These are phyloP conservation scores for Curvularia spicifera DNA, from an alignment of 2,329 filamentous ascomycete species.

Conservation along the genomic window DNA sequence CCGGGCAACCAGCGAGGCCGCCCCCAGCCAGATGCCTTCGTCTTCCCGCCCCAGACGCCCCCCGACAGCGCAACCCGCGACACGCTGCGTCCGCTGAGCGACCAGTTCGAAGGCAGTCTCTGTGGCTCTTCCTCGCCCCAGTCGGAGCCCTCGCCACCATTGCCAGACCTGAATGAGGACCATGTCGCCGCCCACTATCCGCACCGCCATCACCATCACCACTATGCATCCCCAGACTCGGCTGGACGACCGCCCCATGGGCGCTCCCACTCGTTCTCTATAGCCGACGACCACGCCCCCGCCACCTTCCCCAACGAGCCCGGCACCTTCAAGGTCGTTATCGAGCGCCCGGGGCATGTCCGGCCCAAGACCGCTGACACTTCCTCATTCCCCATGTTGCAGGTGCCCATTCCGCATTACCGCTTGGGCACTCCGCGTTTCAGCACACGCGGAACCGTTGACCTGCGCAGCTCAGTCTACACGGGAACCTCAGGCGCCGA, in stretches of 20 bases:
- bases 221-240: conserved; percentile 20
- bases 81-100: conserved; percentile 40
- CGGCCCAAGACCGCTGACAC: conserved; percentile 69
- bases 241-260: conserved; percentile 36
- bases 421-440: conserved; percentile 83
- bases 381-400: conserved; percentile 63
- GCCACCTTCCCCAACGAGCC: conserved; percentile 61
- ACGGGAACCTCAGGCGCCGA: conserved; percentile 70
- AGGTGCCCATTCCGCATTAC: conserved; percentile 83
- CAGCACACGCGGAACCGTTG: conserved; percentile 74
- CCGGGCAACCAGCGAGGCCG: conserved; percentile 44
- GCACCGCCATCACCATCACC: conserved; percentile 8
- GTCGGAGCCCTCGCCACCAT: conserved; percentile 35
- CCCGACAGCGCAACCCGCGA: conserved; percentile 47
- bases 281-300: conserved; percentile 67
- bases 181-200: conserved; percentile 19
- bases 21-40: conserved; percentile 45
- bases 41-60: conserved; percentile 49
- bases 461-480: conserved; percentile 81
- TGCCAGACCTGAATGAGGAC: conserved; percentile 25
- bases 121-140: conserved; percentile 44
- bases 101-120: conserved; percentile 47
- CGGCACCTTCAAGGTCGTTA: conserved; percentile 79
- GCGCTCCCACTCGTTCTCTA: conserved; percentile 78
- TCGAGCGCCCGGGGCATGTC: conserved; percentile 70